Evolutionary conservation across 176 grass and related monocot genomes (phyloP).

Genomic region (Oryza coarctata): DNA sequence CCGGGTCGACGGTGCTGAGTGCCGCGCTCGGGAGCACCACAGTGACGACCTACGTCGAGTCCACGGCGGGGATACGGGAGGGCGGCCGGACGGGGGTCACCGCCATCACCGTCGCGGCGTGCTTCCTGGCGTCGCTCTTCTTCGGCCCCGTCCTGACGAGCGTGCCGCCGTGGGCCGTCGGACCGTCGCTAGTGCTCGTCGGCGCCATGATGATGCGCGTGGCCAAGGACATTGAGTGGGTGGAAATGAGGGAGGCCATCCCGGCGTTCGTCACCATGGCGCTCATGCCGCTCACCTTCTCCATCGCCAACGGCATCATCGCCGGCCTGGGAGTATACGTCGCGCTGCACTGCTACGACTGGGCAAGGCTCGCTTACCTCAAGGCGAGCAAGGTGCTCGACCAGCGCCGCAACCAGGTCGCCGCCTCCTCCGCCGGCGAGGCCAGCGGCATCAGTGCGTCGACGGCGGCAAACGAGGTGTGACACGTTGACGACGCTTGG

Average conservation of each 20-base stretch:
- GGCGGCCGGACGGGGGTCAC: slow-evolving; percentile 69
- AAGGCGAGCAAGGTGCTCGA: slow-evolving; percentile 23
- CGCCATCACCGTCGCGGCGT: slow-evolving; percentile 45
- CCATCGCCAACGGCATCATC: slow-evolving; percentile 79
- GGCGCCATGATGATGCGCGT: slow-evolving; percentile 84
- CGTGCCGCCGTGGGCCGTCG: slow-evolving; percentile 75
- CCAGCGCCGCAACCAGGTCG: slow-evolving; percentile 44
- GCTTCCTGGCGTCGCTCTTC: slow-evolving; percentile 65
- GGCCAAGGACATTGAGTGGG: slow-evolving; percentile 64
- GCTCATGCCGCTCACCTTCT: slow-evolving; percentile 75
- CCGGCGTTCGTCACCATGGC: slow-evolving; percentile 77
- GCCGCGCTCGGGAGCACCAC: slow-evolving; percentile 59
- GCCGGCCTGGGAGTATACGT: slow-evolving; percentile 51
- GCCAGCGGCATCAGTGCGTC: neutral
- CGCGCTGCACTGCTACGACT: slow-evolving; percentile 54
- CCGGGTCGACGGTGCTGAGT: slow-evolving; percentile 51
- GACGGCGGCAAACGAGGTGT: slow-evolving; percentile 8
- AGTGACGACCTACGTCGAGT: slow-evolving; percentile 73
- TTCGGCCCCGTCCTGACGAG: slow-evolving; percentile 51
- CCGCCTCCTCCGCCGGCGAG: neutral
- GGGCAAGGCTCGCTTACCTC: slow-evolving; percentile 17
- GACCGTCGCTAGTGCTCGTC: slow-evolving; percentile 66
- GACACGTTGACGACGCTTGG: neutral
- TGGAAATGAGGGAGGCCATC: slow-evolving; percentile 57
- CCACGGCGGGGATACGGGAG: slow-evolving; percentile 62